These are phyloP conservation scores for Thermochaetoides thermophila DNA, from an alignment of 495 filamentous ascomycete species.

Conservation along the genomic window DNA sequence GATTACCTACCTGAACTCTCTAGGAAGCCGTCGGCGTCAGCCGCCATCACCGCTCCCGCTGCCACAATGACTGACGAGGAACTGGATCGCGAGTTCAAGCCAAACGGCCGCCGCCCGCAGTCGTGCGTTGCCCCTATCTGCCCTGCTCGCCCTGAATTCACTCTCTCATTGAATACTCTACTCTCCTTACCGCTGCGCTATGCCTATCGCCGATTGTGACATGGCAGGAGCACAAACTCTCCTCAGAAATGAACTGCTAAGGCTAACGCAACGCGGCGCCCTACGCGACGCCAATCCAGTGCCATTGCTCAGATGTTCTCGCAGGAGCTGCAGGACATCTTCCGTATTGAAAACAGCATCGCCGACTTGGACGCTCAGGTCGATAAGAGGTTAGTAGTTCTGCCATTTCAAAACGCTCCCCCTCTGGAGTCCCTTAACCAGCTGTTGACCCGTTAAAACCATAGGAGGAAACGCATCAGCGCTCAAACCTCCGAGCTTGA, in stretches of 20 bases:
- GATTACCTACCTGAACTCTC: too few relatives aligned
- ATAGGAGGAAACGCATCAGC: constrained; percentile 53
- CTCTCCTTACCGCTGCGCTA: too few relatives aligned
- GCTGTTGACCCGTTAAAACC: too few relatives aligned
- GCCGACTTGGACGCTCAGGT: constrained; percentile 62
- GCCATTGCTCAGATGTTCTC: constrained; percentile 82
- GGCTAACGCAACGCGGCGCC: too few relatives aligned
- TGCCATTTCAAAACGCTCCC: too few relatives aligned
- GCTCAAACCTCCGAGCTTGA: constrained; percentile 69
- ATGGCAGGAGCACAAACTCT: background rate
- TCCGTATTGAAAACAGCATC: constrained; percentile 67
- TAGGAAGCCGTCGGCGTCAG: too few relatives aligned
- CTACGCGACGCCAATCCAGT: constrained; percentile 37
- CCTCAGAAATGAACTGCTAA: constrained; percentile 5
- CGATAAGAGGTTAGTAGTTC: constrained; percentile 70
- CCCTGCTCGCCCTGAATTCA: background rate
- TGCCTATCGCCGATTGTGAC: too few relatives aligned
- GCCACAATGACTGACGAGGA: constrained; percentile 43
- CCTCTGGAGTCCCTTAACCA: constrained; percentile 3
- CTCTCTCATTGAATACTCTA: too few relatives aligned
- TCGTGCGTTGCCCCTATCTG: constrained; percentile 45
- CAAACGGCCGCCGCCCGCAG: constrained; percentile 57
- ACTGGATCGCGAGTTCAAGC: constrained; percentile 60
- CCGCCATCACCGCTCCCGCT: constrained; percentile 11
- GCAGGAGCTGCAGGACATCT: constrained; percentile 72